These are phyloP conservation scores for Pulchroboletus neoregius DNA, from an alignment of 1,284 basidiomycete species.

Conservation along the genomic window DNA sequence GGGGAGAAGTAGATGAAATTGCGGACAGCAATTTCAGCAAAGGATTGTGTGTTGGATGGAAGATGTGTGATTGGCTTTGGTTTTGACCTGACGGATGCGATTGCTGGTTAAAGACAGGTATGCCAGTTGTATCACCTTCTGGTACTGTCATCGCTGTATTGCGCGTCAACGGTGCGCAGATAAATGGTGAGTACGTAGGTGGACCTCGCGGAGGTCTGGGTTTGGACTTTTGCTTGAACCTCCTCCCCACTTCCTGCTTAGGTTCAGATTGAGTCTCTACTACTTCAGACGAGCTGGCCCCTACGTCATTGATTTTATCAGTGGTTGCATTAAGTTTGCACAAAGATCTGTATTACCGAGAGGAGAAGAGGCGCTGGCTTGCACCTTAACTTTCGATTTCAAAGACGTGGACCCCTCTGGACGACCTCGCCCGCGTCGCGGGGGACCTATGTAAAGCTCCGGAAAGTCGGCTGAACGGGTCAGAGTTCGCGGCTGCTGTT, in stretches of 20 bases:
- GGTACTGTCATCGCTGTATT: neutral
- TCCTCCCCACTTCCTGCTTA: neutral
- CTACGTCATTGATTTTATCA: conserved; percentile 14
- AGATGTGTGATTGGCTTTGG: conserved; percentile 5
- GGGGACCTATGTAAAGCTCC: conserved; percentile 33
- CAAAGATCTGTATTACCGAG: conserved; percentile 9
- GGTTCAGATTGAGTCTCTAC: neutral
- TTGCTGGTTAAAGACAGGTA: conserved; percentile 18
- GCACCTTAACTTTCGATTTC: conserved; percentile 14
- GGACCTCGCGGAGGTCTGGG: conserved; percentile 8
- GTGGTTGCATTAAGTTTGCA: neutral
- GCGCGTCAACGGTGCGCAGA: conserved; percentile 26
- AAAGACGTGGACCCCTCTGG: conserved; percentile 30
- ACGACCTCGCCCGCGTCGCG: conserved; percentile 30
- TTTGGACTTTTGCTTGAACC: conserved; percentile 18
- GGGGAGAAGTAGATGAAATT: conserved; percentile 8
- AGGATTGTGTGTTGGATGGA: neutral
- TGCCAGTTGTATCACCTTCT: neutral
- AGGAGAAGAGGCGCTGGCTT: conserved; percentile 1
- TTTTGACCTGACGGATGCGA: conserved; percentile 2
- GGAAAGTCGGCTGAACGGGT: conserved; percentile 33
- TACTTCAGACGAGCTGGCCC: neutral
- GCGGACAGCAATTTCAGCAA: conserved; percentile 19
- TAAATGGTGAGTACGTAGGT: conserved; percentile 24
- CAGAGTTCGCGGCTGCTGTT: conserved; percentile 21